Conservation (phyloP, 495 filamentous ascomycete genomes). For the Podospora bellae-mahoneyi region DNA sequence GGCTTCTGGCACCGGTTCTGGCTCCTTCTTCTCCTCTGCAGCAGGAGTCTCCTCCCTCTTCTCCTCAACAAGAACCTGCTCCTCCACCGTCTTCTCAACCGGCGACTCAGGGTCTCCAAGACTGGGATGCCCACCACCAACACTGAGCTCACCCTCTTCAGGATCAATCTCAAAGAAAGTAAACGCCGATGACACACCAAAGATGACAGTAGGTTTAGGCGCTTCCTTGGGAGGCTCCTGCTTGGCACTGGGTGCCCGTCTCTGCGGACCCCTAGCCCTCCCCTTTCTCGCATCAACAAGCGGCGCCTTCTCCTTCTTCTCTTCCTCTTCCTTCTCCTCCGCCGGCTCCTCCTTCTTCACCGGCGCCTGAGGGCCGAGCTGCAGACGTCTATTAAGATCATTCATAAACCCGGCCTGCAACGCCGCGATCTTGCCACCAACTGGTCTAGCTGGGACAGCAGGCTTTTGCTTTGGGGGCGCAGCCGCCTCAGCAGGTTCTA, state of each 20-base stretch:
- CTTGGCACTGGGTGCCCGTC: constrained; percentile 54
- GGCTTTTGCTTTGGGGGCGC: constrained; percentile 63
- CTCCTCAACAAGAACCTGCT: constrained; percentile 37
- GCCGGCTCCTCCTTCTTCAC: constrained; percentile 57
- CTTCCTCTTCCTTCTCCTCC: constrained; percentile 54
- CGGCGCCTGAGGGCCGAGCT: constrained; percentile 71
- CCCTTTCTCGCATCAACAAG: constrained; percentile 85
- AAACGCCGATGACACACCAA: constrained; percentile 40
- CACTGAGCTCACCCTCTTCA: constrained; percentile 46
- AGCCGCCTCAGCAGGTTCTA: constrained; percentile 42
- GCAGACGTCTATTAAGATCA: constrained; percentile 81
- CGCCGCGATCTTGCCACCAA: constrained; percentile 82
- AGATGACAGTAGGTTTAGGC: constrained; percentile 17
- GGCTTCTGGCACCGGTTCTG: constrained; percentile 17
- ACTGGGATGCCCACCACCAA: constrained; percentile 29
- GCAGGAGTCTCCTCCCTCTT: constrained; percentile 26
- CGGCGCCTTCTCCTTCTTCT: constrained; percentile 67
- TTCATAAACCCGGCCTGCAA: constrained; percentile 86
- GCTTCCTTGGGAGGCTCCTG: constrained; percentile 25
- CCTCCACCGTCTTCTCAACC: constrained; percentile 30
- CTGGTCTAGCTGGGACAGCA: constrained; percentile 73
- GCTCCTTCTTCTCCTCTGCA: constrained; percentile 16
- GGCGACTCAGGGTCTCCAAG: neutral
- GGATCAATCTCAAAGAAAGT: constrained; percentile 51
- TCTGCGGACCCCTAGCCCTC: constrained; percentile 79